A percentile compares a stretch with the other conserved stretches of the same genome.
Evolutionary conservation across 495 filamentous ascomycete species (phyloP).

Genomic region (Aspergillus heteromorphus): DNA sequence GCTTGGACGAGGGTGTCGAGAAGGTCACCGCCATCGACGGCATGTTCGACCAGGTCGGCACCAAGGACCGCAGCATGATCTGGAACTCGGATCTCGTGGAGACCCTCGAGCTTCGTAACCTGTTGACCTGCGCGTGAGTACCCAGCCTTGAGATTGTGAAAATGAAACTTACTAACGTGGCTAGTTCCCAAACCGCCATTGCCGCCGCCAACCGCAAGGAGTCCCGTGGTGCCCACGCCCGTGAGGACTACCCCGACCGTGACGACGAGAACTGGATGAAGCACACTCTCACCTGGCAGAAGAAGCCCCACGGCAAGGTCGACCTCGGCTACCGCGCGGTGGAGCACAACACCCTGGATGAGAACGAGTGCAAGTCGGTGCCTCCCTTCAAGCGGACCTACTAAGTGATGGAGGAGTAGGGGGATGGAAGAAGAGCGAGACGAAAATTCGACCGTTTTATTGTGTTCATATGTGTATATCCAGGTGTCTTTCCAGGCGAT

Average conservation of each 20-base stretch:
- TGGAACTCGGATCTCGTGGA: constrained; percentile 98
- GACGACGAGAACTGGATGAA: constrained; percentile 98
- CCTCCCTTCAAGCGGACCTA: constrained; percentile 85
- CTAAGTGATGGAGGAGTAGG: constrained; percentile 33
- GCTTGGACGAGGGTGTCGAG: constrained; percentile 75
- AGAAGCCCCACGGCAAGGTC: constrained; percentile 73
- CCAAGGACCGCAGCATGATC: constrained; percentile 98
- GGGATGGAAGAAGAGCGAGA: constrained; percentile 21
- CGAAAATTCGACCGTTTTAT: constrained; percentile 38
- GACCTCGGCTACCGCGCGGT: constrained; percentile 76
- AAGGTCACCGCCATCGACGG: constrained; percentile 77
- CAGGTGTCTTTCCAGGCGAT: constrained; percentile 40
- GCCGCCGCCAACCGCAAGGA: constrained; percentile 87
- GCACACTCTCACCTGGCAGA: constrained; percentile 93
- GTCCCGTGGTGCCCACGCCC: constrained; percentile 88
- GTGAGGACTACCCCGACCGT: constrained; percentile 91
- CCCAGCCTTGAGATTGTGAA: neutral
- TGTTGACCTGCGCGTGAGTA: constrained; percentile 89
- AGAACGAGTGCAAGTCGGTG: constrained; percentile 82
- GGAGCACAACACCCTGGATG: constrained; percentile 72
- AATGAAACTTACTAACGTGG: neutral
- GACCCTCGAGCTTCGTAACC: constrained; percentile 87
- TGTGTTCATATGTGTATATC: constrained; percentile 45
- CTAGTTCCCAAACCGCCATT: constrained; percentile 74
- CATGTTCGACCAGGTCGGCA: constrained; percentile 74